Base-by-base conservation (phyloP, 1,284 basidiomycete genomes). In the Puccinia triticina region DNA sequence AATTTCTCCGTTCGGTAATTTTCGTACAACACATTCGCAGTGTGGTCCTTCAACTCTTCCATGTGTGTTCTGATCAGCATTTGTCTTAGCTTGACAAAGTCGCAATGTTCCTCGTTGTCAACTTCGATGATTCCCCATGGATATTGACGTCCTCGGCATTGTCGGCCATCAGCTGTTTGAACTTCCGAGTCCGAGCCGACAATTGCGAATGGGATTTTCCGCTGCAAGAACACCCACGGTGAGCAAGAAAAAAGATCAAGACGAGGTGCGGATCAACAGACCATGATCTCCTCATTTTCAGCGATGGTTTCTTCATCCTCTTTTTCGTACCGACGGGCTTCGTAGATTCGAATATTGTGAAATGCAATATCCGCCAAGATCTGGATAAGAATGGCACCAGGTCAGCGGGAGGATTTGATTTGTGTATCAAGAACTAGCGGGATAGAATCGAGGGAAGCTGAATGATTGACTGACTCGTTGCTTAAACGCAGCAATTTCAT, bases 111-210 rank as follows among this genome's bases (percentile, higher is more conserved):
- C 87, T 98, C 95, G 86, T 98, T 97, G 89, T 98, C 95, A 73
- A 98, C 96, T 88, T 98, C 96, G 84, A 98, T 94, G 80, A 95
- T 92, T 88, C 95, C 95, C 96, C 96, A 98, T 12, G 96, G 96
- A 87, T 98, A 98, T 10, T 91, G 89, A 86, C 96, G 93, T 48
- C 96, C 95, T 85, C 96, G 92, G 78, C 96, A 94, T 88, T 92
- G 89, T 84, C 94, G 92, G 29, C 95, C 95, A 86, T 96, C 94
- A 32, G 93, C 90, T 0, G 93, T 92, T 82, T 89, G 88, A 55
- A 98, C 93, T 82, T 92, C 88, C 84, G 90, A 89, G 88, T 96
- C 93, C 26, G 95, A 97, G 53, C 96, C 96, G 73, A 98, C 95
- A 74, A 98, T 92, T 61, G 96, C 96, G 85, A 98, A 98, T 21